Percentiles rank a stretch among this genome's conserved stretches.
Evolutionary conservation across 2,329 filamentous ascomycete species (phyloP).

Genomic region (Thermomyces lanuginosus): DNA sequence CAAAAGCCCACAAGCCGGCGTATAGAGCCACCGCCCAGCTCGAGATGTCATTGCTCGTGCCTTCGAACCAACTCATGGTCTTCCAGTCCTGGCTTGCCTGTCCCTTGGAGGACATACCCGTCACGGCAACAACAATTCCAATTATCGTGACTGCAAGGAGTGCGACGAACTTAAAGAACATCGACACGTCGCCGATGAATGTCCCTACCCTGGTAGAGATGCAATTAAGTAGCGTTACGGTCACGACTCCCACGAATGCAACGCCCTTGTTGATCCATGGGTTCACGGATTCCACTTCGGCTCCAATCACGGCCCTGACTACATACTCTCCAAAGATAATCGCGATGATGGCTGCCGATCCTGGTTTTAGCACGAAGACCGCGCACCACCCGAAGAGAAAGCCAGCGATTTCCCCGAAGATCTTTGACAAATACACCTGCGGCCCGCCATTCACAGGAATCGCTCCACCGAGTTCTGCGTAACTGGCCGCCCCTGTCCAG

Average conservation of each 20-base stretch:
- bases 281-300: constrained; percentile 66
- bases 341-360: constrained; percentile 80
- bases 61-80: constrained; percentile 69
- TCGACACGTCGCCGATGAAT: constrained; percentile 74
- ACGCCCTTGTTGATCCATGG: constrained; percentile 84
- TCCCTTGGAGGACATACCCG: constrained; percentile 64
- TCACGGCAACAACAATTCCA: constrained; percentile 76
- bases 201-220: constrained; percentile 80
- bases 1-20: constrained; percentile 91
- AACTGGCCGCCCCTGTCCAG: constrained; percentile 91
- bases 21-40: constrained; percentile 91
- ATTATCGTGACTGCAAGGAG: constrained; percentile 72
- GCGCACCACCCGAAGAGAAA: constrained; percentile 97
- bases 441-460: constrained; percentile 91
- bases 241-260: constrained; percentile 55
- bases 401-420: constrained; percentile 80
- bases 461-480: constrained; percentile 86
- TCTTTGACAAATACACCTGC: constrained; percentile 88
- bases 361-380: constrained; percentile 84
- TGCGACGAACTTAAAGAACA: constrained; percentile 93
- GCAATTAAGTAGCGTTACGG: constrained; percentile 76
- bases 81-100: constrained; percentile 75
- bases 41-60: constrained; percentile 62
- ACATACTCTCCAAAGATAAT: constrained; percentile 98
- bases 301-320: constrained; percentile 70